Evolutionary conservation across 176 grass and related monocot genomes (phyloP).

Genomic region (Carex myosuroides): DNA sequence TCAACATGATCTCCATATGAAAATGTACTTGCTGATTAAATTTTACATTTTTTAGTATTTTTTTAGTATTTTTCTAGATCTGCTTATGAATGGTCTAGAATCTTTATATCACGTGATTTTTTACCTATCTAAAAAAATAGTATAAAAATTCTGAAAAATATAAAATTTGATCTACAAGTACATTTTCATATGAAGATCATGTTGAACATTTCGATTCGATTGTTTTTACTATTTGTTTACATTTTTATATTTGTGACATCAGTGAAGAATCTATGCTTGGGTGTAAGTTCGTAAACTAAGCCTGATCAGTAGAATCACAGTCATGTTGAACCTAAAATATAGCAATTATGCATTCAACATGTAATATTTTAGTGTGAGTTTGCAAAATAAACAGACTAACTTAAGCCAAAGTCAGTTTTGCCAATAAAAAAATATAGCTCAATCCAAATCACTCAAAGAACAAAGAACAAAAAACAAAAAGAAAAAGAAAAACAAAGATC

Average conservation of each 20-base stretch:
- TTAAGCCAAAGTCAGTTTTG: background rate
- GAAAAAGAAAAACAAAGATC: background rate
- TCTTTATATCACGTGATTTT: no score
- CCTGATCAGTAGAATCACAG: background rate
- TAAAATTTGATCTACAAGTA: no score
- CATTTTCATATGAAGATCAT: no score
- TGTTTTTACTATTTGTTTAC: no score
- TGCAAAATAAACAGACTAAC: background rate
- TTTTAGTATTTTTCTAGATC: no score
- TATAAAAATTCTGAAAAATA: no score
- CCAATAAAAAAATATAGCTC: background rate
- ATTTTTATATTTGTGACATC: background rate
- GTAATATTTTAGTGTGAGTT: background rate
- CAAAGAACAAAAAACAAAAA: background rate
- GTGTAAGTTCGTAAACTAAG: background rate
- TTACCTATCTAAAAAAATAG: no score
- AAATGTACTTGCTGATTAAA: no score
- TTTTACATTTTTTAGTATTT: no score
- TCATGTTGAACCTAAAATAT: background rate
- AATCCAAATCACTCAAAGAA: background rate
- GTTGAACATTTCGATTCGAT: no score
- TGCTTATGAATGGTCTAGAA: no score
- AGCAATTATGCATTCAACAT: background rate
- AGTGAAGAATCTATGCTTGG: background rate
- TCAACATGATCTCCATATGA: no score